Percentiles rank a stretch among this genome's conserved stretches.
These are phyloP conservation scores for Mycena capillaripes DNA, from an alignment of 768 basidiomycete genomes.

Conservation along the genomic window DNA sequence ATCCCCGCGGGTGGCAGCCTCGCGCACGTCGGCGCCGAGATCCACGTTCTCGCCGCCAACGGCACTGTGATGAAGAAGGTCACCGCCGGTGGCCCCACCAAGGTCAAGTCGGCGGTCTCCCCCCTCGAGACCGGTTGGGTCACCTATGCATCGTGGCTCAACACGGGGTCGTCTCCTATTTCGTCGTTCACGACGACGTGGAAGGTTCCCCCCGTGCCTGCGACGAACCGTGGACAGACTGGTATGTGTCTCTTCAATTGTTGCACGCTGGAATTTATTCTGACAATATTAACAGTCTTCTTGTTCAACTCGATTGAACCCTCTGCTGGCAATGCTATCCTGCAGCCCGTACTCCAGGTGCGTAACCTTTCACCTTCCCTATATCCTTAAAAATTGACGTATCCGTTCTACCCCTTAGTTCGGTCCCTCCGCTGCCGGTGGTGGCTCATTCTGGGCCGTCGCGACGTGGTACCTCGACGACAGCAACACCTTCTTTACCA, in stretches of 20 bases:
- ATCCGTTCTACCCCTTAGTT: constrained; percentile 6
- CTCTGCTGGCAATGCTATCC: constrained; percentile 14
- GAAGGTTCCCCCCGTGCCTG: constrained; percentile 35
- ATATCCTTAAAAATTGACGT: too few relatives aligned
- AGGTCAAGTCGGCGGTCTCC: not conserved
- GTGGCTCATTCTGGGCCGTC: constrained; percentile 34
- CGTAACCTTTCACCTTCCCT: not conserved
- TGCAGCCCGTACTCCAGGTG: constrained; percentile 34
- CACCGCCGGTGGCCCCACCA: not conserved
- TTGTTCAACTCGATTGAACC: constrained; percentile 38
- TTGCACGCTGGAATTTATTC: too few relatives aligned
- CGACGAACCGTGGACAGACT: constrained; percentile 32
- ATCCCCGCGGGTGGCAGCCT: constrained; percentile 30
- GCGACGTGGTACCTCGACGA: constrained; percentile 25
- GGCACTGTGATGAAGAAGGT: constrained; percentile 28
- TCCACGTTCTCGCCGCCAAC: constrained; percentile 29
- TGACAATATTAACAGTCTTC: too few relatives aligned
- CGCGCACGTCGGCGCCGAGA: constrained; percentile 22
- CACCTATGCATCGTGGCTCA: constrained; percentile 36
- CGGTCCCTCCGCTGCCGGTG: constrained; percentile 35
- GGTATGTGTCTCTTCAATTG: too few relatives aligned
- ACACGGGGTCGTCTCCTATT: constrained; percentile 31
- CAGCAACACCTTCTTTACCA: constrained; percentile 21
- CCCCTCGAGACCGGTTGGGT: constrained; percentile 34
- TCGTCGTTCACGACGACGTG: constrained; percentile 35